phyloP scores from a whole-genome alignment of 2,329 filamentous ascomycete species.

The Chrysosporium keratinophilum region DNA sequence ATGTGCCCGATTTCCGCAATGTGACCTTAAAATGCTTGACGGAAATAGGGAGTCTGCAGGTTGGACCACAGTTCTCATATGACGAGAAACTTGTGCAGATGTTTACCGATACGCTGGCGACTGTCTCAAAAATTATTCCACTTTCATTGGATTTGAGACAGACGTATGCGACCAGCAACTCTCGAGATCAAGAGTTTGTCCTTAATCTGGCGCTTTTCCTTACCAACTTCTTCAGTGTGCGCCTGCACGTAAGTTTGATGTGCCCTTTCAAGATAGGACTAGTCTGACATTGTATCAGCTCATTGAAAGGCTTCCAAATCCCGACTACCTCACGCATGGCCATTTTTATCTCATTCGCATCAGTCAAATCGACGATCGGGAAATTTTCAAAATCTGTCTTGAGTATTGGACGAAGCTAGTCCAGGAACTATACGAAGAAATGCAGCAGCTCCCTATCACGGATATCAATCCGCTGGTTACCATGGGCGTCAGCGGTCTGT shows the following conservation, averaged over 20 bases:
- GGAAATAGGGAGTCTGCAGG: conserved; percentile 89
- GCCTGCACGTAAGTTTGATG: conserved; percentile 57
- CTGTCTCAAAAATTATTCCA: conserved; percentile 87
- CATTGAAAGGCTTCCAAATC: conserved; percentile 90
- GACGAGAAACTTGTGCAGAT: conserved; percentile 94
- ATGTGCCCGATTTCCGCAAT: conserved; percentile 90
- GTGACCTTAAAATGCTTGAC: conserved; percentile 93
- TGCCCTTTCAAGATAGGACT: conserved; percentile 11
- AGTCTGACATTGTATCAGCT: conserved; percentile 43
- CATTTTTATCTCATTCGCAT: conserved; percentile 98
- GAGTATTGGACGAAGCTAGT: conserved; percentile 99
- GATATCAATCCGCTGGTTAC: conserved; percentile 83
- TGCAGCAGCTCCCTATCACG: conserved; percentile 89
- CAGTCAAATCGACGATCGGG: conserved; percentile 94
- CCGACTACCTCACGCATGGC: conserved; percentile 86
- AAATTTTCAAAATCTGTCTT: conserved; percentile 98
- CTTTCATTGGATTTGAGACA: conserved; percentile 79
- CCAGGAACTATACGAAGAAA: conserved; percentile 95
- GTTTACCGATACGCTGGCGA: conserved; percentile 94
- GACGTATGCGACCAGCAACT: conserved; percentile 85
- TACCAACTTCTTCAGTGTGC: conserved; percentile 92
- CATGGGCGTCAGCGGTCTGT: conserved; percentile 59
- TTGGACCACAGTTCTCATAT: conserved; percentile 64
- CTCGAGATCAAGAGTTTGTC: conserved; percentile 91
- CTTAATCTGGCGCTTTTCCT: conserved; percentile 93